Percentiles rank a stretch among this genome's conserved stretches.
Conservation (phyloP, 169 alveolate genomes). For the Ophryocystis elektroscirrha region DNA sequence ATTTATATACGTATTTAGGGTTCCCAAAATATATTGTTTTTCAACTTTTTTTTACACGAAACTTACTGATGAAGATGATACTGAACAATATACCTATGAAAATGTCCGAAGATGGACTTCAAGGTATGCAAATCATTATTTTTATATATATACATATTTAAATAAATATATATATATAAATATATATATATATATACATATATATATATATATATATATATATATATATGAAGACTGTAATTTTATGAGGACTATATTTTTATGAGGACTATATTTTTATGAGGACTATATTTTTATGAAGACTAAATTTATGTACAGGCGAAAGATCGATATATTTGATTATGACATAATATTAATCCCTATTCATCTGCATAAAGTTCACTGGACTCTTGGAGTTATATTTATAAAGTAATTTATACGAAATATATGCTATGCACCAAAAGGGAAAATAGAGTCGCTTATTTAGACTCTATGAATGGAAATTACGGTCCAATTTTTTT, state of each 20-base stretch:
- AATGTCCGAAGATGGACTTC: constrained; percentile 53
- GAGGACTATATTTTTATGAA: too few relatives aligned
- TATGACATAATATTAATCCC: constrained; percentile 48
- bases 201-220: too few relatives aligned
- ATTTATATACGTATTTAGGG: background rate
- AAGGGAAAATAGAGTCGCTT: background rate
- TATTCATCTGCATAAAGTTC: constrained; percentile 39
- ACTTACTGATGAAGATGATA: constrained; percentile 18
- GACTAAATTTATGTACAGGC: too few relatives aligned
- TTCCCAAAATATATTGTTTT: constrained; percentile 37
- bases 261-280: too few relatives aligned
- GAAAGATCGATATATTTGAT: constrained; percentile 42
- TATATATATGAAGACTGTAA: too few relatives aligned
- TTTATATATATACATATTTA: too few relatives aligned
- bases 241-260: too few relatives aligned
- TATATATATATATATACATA: too few relatives aligned
- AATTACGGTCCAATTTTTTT: too few relatives aligned
- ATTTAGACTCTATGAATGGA: background rate
- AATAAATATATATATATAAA: too few relatives aligned
- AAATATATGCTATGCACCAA: background rate
- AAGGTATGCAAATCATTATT: too few relatives aligned
- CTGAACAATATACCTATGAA: constrained; percentile 33
- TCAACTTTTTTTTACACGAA: constrained; percentile 49
- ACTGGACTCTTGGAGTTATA: constrained; percentile 58
- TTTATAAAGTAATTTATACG: constrained; percentile 26